Evolutionary conservation across 805 yeast species (phyloP).

Genomic region (Lachancea nothofagi): DNA sequence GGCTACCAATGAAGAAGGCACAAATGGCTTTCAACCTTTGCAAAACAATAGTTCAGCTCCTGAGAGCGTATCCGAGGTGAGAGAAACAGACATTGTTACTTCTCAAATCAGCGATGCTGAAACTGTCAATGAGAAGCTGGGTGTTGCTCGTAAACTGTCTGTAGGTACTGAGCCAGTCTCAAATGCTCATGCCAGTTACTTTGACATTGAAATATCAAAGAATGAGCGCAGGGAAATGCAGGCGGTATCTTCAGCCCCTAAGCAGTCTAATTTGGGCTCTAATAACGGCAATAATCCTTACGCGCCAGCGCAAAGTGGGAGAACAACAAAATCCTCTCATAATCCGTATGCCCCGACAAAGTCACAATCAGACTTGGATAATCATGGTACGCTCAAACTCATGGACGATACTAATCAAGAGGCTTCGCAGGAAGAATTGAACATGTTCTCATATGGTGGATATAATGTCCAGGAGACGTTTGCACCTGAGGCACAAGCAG

Average conservation of each 20-base stretch:
- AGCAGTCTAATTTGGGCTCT: too few species aligned
- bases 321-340: background rate
- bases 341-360: constrained; percentile 6
- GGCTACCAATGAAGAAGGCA: too few species aligned
- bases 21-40: too few species aligned
- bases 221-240: background rate
- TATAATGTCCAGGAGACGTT: constrained; percentile 2
- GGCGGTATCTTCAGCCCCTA: background rate
- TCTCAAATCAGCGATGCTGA: too few species aligned
- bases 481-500: background rate
- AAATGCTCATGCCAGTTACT: too few species aligned
- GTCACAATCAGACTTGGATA: background rate
- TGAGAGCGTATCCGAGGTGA: too few species aligned
- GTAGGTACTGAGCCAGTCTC: too few species aligned
- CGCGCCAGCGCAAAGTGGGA: background rate
- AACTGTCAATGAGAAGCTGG: too few species aligned
- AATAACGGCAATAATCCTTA: background rate
- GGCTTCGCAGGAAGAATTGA: constrained; percentile 2
- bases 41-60: too few species aligned
- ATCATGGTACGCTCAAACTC: background rate
- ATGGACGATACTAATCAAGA: background rate
- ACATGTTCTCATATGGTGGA: constrained; percentile 12
- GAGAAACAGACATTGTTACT: too few species aligned
- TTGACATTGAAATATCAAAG: too few species aligned
- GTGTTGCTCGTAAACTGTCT: too few species aligned